phyloP scores from a whole-genome alignment of 805 yeast genomes.

The Metschnikowia borealis region DNA sequence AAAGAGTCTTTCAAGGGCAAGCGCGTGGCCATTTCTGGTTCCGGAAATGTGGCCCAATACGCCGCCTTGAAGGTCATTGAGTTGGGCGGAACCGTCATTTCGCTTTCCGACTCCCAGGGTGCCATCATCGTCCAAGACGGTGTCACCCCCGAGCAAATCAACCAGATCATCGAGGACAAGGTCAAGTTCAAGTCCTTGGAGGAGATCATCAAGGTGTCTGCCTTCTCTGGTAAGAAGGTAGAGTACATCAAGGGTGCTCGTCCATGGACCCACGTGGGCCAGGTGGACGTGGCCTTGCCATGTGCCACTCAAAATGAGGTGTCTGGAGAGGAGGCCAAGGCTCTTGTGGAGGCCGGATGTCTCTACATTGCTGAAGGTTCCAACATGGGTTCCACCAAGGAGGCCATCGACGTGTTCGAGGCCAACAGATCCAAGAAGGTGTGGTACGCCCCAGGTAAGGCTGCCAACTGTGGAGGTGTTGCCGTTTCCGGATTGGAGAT shows the following conservation, averaged over 20 bases:
- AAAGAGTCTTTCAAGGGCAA: slow-evolving; percentile 88
- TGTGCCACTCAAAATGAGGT: slow-evolving; percentile 99
- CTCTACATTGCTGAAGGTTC: slow-evolving; percentile 98
- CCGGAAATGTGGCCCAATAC: slow-evolving; percentile 98
- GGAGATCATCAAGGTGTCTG: slow-evolving; percentile 56
- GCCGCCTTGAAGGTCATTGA: slow-evolving; percentile 97
- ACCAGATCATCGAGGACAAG: slow-evolving; percentile 72
- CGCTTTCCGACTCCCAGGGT: slow-evolving; percentile 95
- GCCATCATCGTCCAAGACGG: slow-evolving; percentile 74
- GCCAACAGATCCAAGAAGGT: slow-evolving; percentile 64
- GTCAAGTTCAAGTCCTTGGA: slow-evolving; percentile 71
- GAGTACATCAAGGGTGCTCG: slow-evolving; percentile 90
- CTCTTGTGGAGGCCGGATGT: slow-evolving; percentile 87
- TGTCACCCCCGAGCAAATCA: slow-evolving; percentile 78
- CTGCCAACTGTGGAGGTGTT: slow-evolving; percentile 99
- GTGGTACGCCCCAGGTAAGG: slow-evolving; percentile 99
- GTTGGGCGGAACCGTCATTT: slow-evolving; percentile 92
- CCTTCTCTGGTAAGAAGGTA: slow-evolving; percentile 56
- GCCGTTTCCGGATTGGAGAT: slow-evolving; percentile 97
- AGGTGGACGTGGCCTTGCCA: slow-evolving; percentile 94
- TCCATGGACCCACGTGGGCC: slow-evolving; percentile 92
- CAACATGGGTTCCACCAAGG: slow-evolving; percentile 98
- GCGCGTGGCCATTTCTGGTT: slow-evolving; percentile 94
- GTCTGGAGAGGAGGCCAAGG: slow-evolving; percentile 93
- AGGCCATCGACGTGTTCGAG: slow-evolving; percentile 94